Conservation (phyloP, 371 early-diverging fungal species). For the Syncephalastrum monosporum region DNA sequence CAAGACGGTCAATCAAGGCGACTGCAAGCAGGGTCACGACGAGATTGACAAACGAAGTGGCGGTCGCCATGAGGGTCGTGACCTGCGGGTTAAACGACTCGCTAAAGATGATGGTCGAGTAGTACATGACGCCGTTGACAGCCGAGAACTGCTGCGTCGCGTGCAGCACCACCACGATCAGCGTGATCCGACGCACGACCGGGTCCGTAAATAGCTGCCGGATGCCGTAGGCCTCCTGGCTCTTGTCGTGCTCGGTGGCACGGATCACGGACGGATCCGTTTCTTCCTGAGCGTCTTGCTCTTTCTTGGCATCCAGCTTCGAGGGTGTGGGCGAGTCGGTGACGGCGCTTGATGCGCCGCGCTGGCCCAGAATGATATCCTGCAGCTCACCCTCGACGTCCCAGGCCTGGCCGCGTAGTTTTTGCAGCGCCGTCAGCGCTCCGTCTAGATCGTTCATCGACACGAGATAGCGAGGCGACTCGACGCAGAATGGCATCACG, state of each 20-base stretch:
- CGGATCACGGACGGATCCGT: background rate
- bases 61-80: slow-evolving; percentile 62
- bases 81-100: slow-evolving; percentile 39
- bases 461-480: slow-evolving; percentile 68
- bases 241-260: slow-evolving; percentile 1
- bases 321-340: background rate
- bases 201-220: slow-evolving; percentile 45
- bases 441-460: slow-evolving; percentile 43
- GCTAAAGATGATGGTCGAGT: slow-evolving; percentile 70
- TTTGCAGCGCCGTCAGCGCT: slow-evolving; percentile 43
- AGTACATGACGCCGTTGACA: slow-evolving; percentile 84
- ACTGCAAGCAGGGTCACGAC: slow-evolving; percentile 53
- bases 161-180: slow-evolving; percentile 44
- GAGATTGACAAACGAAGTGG: slow-evolving; percentile 63
- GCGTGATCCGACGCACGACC: slow-evolving; percentile 55
- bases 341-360: slow-evolving; percentile 7
- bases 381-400: slow-evolving; percentile 46
- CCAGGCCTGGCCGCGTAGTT: slow-evolving; percentile 37
- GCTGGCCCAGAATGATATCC: slow-evolving; percentile 42
- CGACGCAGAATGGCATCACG: slow-evolving; percentile 62
- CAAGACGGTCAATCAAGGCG: slow-evolving; percentile 68
- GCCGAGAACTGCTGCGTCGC: slow-evolving; percentile 79
- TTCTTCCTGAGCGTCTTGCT: background rate
- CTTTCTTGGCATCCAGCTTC: background rate
- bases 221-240: slow-evolving; percentile 9